Evolutionary conservation across 192 early-diverging fungal species (phyloP).

Genomic region (Obelidium mucronatum): DNA sequence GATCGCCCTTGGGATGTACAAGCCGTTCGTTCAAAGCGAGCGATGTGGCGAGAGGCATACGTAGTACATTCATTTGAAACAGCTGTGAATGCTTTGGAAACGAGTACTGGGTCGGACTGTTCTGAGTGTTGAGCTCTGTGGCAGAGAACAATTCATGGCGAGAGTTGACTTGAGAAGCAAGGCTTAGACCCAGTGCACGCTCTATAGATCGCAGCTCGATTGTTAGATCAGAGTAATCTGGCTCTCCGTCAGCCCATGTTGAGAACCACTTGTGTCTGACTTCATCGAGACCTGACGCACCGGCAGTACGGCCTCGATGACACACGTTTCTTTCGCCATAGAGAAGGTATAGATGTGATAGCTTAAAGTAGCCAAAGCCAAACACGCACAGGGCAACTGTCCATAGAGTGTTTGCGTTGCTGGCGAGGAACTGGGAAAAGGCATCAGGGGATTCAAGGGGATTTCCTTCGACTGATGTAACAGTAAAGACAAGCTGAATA

Average conservation of each 20-base stretch:
- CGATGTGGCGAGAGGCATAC: neutral
- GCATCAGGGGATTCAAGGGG: neutral
- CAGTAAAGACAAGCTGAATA: neutral
- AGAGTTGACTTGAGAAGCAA: neutral
- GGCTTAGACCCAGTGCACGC: neutral
- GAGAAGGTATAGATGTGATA: neutral
- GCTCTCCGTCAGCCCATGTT: constrained; percentile 6
- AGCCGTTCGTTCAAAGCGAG: neutral
- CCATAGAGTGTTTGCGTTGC: neutral
- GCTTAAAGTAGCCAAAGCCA: neutral
- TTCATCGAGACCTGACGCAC: neutral
- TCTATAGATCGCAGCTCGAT: neutral
- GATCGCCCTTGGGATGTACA: too few relatives aligned
- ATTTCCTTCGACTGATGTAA: neutral
- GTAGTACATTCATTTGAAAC: neutral
- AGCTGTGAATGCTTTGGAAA: too few relatives aligned
- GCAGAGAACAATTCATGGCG: neutral
- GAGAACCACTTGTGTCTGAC: neutral
- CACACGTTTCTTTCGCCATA: neutral
- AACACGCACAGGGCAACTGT: neutral
- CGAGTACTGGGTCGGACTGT: neutral
- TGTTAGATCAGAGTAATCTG: constrained; percentile 10
- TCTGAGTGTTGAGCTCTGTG: neutral
- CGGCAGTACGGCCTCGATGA: neutral
- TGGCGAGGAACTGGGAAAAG: neutral